Evolutionary conservation across 2,329 filamentous ascomycete species (phyloP), one percentile per base, ranked within the genome.

Genomic region (Epichloe brachyelytri): DNA sequence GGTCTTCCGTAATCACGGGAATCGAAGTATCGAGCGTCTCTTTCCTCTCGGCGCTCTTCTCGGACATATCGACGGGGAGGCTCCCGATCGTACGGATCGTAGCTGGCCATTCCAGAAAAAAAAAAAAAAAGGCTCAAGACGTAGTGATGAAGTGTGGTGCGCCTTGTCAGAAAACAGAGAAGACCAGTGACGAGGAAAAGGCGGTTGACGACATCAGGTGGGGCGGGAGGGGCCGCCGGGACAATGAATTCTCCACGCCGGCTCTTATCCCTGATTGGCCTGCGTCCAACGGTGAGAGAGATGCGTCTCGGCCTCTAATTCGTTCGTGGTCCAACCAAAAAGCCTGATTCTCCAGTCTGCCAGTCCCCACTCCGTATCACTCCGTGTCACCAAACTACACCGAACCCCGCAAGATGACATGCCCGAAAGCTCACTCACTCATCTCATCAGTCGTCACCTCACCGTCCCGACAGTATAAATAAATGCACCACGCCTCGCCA

Each of bases 21-120:
- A 17, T 82, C 78, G 54, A 72, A 67, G 57, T 77, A 78, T 57
- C 77, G 75, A 53, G 75, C 68, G 39, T 78, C 74, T 41, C 69
- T 67, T 46, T 76, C 72, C 43, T 76, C 71, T 46, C 74, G 70
- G 37, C 72, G 71, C 53, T 78, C 76, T 54, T 78, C 76, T 50
- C 76, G 73, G 63, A 77, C 72, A 60, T 78, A 72, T 54, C 73
- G 73, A 54, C 72, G 68, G 68, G 69, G 61, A 51, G 74, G 71
- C 49, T 77, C 72, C 58, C 66, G 68, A 43, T 79, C 76, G 60
- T 79, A 78, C 47, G 69, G 66, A 60, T 80, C 77, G 71, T 80
- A 80, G 58, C 71, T 69, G 55, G 68, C 63, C 67, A 69, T 71
- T 50, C 17, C 43, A 43, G 34, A 37, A 4, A 1, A 11, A 11